Evolutionary conservation across 2,329 filamentous ascomycete species (phyloP), one percentile per base, ranked within the genome.

Genomic region (Ophiocordyceps camponoti-floridani): DNA sequence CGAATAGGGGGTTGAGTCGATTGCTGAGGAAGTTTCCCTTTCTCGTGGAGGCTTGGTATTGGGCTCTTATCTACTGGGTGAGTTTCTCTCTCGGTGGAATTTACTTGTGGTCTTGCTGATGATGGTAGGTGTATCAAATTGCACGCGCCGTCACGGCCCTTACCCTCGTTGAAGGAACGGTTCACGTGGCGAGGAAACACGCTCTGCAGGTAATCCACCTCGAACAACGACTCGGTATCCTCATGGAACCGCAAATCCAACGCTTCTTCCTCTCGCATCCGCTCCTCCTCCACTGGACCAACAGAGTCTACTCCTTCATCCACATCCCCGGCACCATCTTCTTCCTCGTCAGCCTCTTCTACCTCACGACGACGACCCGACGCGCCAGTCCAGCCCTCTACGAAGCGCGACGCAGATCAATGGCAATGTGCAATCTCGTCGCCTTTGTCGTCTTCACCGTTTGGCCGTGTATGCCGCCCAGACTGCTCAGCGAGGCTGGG

Each of bases 251-350:
- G 4, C 63, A 63, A 12, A 68, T 84, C 41, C 81, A 85, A 59
- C 58, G 63, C 41, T 68, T 68, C 31, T 75, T 75, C 52, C 61
- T 71, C 47, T 58, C 62, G 18, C 69, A 70, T 44, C 70, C 76
- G 2, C 55, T 63, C 27, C 53, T 80, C 40, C 72, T 86, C 65
- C 72, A 67, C 51, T 83, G 73, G 73, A 82, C 78, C 52, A 85
- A 85, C 60, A 72, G 79, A 54, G 69, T 74, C 27, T 85, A 85
- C 61, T 84, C 79, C 6, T 84, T 84, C 60, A 83, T 86, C 53
- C 82, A 85, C 58, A 85, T 85, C 47, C 82, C 81, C 1, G 81
- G 79, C 13, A 84, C 80, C 6, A 84, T 85, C 50, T 68, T 79
- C 41, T 86, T 84, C 54, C 85, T 84, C 54, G 63, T 70, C 35